Evolutionary conservation across 164 flowering plant genomes (phyloP).

Genomic region (Dillenia suffruticosa): DNA sequence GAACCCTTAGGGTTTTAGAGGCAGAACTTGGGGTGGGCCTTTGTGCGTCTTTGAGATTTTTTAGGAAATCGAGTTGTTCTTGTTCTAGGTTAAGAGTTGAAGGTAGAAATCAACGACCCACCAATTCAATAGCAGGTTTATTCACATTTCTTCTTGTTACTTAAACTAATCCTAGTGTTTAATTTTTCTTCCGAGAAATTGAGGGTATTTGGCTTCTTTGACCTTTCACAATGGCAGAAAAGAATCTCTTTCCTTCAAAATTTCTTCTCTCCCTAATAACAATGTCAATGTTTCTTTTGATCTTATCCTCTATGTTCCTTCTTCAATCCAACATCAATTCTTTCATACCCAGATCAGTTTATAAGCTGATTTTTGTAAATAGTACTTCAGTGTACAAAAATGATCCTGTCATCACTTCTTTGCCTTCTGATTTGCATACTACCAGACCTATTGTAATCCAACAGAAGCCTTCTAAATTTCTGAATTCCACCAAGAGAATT

Average conservation of each 20-base stretch:
- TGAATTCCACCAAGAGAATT: conserved; percentile 7
- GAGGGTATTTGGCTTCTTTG: conserved; percentile 2
- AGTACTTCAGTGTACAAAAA: conserved; percentile 27
- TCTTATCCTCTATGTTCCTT: conserved; percentile 47
- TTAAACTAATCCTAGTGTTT: too few relatives aligned
- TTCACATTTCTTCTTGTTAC: too few relatives aligned
- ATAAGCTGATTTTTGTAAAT: conserved; percentile 41
- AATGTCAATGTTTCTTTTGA: conserved; percentile 44
- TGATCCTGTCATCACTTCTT: conserved; percentile 13
- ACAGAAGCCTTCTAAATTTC: conserved; percentile 6
- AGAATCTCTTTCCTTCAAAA: conserved; percentile 42
- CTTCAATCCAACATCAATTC: conserved; percentile 31
- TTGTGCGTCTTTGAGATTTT: too few relatives aligned
- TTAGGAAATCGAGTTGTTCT: too few relatives aligned
- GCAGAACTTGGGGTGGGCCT: too few relatives aligned
- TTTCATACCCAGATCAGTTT: conserved; percentile 39
- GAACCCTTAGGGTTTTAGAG: too few relatives aligned
- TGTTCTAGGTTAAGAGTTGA: too few relatives aligned
- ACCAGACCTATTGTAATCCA: conserved; percentile 3
- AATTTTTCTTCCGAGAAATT: background rate
- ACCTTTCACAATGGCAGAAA: conserved; percentile 39
- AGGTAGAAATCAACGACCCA: too few relatives aligned
- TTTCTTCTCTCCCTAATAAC: conserved; percentile 41
- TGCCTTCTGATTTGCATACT: conserved; percentile 6
- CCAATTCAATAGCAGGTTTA: too few relatives aligned